Evolutionary conservation across 176 grass and related monocot species (phyloP).

Genomic region (Avena insularis): DNA sequence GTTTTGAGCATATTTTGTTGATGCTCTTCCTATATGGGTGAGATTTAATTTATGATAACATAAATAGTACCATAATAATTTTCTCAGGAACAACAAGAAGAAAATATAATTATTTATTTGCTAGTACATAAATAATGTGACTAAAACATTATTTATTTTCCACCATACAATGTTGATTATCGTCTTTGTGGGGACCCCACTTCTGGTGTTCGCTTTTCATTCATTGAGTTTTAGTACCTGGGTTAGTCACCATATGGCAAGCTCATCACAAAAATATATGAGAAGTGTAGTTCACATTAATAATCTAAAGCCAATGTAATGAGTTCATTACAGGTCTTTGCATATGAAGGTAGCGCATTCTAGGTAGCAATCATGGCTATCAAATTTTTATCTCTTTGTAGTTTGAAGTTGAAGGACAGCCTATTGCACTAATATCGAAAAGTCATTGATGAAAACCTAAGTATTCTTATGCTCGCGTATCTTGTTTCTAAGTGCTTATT

Average conservation of each 20-base stretch:
- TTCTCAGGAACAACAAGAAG: too few relatives aligned
- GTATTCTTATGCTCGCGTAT: not conserved
- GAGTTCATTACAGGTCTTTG: not conserved
- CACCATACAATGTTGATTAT: not conserved
- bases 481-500: not conserved
- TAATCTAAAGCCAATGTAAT: not conserved
- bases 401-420: not conserved
- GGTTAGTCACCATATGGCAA: conserved; percentile 12
- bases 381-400: not conserved
- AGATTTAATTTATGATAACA: too few relatives aligned
- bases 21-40: too few relatives aligned
- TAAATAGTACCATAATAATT: too few relatives aligned
- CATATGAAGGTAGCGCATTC: not conserved
- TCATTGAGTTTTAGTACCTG: not conserved
- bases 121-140: not conserved
- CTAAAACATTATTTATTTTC: not conserved
- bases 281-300: not conserved
- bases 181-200: not conserved
- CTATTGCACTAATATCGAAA: not conserved
- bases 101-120: too few relatives aligned
- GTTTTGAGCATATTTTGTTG: too few relatives aligned
- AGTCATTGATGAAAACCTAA: not conserved
- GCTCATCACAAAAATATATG: not conserved
- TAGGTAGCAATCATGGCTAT: not conserved
- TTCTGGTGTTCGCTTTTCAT: not conserved